Conservation (phyloP, 495 filamentous ascomycete genomes). For the Opeltia flavorubescens region DNA sequence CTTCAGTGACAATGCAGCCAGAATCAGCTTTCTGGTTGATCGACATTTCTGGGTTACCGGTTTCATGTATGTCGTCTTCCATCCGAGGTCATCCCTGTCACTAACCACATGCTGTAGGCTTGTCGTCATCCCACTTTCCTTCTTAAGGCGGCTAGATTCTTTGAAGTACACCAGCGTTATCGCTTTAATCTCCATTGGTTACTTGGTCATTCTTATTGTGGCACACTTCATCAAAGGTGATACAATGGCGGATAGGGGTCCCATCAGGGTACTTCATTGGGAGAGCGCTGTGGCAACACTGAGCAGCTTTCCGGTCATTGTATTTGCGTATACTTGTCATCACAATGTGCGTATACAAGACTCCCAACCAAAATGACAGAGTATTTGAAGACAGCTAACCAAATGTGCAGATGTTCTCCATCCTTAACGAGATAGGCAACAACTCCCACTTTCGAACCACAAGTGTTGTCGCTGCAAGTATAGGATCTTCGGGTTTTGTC, state of each 20-base stretch:
- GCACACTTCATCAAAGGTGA: slow-evolving; percentile 79
- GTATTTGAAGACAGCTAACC: neutral
- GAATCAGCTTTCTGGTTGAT: slow-evolving; percentile 62
- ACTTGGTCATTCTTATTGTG: slow-evolving; percentile 79
- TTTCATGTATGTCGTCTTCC: slow-evolving; percentile 58
- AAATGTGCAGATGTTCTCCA: slow-evolving; percentile 82
- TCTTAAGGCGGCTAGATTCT: slow-evolving; percentile 79
- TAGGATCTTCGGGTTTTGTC: slow-evolving; percentile 62
- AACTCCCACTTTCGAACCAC: slow-evolving; percentile 73
- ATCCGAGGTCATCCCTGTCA: slow-evolving; percentile 4
- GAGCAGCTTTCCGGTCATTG: slow-evolving; percentile 81
- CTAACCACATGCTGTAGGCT: slow-evolving; percentile 37
- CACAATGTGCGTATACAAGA: slow-evolving; percentile 57
- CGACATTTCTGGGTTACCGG: slow-evolving; percentile 96
- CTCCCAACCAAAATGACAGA: no score
- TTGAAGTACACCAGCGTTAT: slow-evolving; percentile 94
- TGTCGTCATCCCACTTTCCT: slow-evolving; percentile 85
- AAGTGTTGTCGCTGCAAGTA: slow-evolving; percentile 64
- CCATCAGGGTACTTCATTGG: slow-evolving; percentile 60
- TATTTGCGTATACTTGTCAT: slow-evolving; percentile 97
- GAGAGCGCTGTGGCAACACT: slow-evolving; percentile 64
- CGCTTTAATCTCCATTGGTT: slow-evolving; percentile 83
- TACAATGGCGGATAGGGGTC: slow-evolving; percentile 53
- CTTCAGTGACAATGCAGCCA: slow-evolving; percentile 45
- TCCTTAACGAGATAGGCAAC: slow-evolving; percentile 84